Evolutionary conservation across 257 asterid species (phyloP).

Genomic region (Solanum gracilifrons): DNA sequence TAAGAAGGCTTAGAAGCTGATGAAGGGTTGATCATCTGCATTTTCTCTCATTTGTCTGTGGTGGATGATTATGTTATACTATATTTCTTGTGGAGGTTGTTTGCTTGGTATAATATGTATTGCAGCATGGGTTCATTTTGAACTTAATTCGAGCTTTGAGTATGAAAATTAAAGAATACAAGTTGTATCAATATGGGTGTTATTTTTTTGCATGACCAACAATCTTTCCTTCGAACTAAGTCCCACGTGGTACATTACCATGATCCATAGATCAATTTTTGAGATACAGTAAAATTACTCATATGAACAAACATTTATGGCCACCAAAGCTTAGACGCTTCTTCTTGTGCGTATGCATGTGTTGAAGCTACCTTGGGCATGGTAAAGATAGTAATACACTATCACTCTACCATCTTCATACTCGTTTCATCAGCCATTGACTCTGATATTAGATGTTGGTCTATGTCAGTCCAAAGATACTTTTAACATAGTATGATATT

Average conservation of each 20-base stretch:
- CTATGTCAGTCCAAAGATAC: neutral
- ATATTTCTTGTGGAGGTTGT: neutral
- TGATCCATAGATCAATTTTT: neutral
- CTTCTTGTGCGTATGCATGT: neutral
- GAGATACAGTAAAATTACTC: neutral
- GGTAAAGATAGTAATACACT: neutral
- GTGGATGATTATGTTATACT: neutral
- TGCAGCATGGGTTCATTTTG: neutral
- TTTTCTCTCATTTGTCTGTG: neutral
- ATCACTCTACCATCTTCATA: neutral
- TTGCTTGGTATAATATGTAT: neutral
- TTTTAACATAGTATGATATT: neutral
- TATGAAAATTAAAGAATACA: neutral
- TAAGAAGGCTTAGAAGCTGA: constrained; percentile 9
- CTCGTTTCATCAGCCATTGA: neutral
- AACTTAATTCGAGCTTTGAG: neutral
- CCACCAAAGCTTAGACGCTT: neutral
- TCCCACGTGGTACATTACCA: neutral
- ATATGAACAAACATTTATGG: neutral
- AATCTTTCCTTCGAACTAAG: neutral
- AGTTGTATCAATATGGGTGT: neutral
- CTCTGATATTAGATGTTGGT: neutral
- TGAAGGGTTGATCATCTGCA: neutral
- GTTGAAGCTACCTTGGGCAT: neutral
- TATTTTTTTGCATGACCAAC: neutral